Evolutionary conservation across 2,329 filamentous ascomycete genomes (phyloP), one percentile per base, ranked within the genome.

Genomic region (Sporothrix humicola): DNA sequence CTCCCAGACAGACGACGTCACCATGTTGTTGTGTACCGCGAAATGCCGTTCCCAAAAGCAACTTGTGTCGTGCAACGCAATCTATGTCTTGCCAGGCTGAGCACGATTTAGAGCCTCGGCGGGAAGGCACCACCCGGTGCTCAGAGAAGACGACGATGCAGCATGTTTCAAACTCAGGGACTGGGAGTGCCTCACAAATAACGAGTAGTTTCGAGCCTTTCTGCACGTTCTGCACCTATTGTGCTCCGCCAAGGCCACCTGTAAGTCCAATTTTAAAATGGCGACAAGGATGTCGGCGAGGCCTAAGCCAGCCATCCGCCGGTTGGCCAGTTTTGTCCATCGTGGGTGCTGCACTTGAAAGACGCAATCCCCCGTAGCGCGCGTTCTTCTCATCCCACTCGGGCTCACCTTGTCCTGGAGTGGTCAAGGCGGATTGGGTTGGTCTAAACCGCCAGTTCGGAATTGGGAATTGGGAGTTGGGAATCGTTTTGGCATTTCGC

Each of bases 211-310:
- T 6, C 15, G 17, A 63, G 13, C 26, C 26, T 12, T 26, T 66
- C 54, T 12, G 46, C 46, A 48, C 7, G 20, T 56, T 12, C 20
- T 56, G 52, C 8, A 20, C 52, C 20, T 26, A 37, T 37, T 7
- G 31, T 68, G 44, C 44, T n/a, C 31, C 10, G 68, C 68, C 68
- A 58, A 70, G 68, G 26, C 68, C 15, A 70, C 58, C 68, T 56
- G 68, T 46, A 26, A 70, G 42, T 59, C 68, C 68, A 70, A 70
- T 46, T 58, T 70, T 58, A 70, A 70, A 70, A 70, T 56, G n/a
- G 20, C 68, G 68, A 46, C 68, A 70, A 31, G 68, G 68, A 44
- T 69, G 50, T 15, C 17, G 66, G 17, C 26, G 31, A 69, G 50
- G 66, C 66, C 65, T 52, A 6, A n/a, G 46, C 46, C 63, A 68